Conservation (phyloP, 331 rosid species). For the Phaseolus coccineus region DNA sequence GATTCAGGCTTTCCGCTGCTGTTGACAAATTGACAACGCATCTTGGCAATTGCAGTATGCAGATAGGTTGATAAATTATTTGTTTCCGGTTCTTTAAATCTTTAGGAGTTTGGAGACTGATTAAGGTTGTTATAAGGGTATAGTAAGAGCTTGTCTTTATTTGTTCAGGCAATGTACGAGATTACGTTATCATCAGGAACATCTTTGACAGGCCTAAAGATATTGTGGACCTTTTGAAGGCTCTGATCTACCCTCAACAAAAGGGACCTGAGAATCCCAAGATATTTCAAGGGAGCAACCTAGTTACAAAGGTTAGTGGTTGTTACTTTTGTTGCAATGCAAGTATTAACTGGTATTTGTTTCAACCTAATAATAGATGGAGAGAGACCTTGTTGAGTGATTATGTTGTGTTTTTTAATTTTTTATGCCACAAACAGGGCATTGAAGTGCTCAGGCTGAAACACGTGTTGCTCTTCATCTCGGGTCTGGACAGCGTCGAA, state of each 20-base stretch:
- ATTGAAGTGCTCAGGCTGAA: slow-evolving; percentile 51
- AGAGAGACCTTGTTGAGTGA: neutral
- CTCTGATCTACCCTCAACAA: slow-evolving; percentile 35
- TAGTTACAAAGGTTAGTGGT: slow-evolving; percentile 22
- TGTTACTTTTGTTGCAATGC: neutral
- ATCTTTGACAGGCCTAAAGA: slow-evolving; percentile 41
- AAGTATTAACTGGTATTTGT: neutral
- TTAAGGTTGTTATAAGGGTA: neutral
- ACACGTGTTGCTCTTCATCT: slow-evolving; percentile 47
- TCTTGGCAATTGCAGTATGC: neutral
- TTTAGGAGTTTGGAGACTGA: neutral
- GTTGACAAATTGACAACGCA: neutral
- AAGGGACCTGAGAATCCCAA: slow-evolving; percentile 23
- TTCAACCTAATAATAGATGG: neutral
- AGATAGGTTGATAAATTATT: slow-evolving; percentile 39
- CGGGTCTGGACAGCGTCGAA: slow-evolving; percentile 34
- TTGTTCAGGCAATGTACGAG: slow-evolving; percentile 27
- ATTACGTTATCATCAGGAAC: neutral
- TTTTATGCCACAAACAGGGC: slow-evolving; percentile 42
- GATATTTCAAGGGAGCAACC: slow-evolving; percentile 28
- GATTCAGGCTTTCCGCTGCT: neutral
- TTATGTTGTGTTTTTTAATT: neutral
- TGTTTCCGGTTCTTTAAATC: slow-evolving; percentile 8
- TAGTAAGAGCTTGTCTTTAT: neutral
- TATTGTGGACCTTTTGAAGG: slow-evolving; percentile 43